Conservation (phyloP, 768 basidiomycete genomes). For the Thelephora ganbajun region DNA sequence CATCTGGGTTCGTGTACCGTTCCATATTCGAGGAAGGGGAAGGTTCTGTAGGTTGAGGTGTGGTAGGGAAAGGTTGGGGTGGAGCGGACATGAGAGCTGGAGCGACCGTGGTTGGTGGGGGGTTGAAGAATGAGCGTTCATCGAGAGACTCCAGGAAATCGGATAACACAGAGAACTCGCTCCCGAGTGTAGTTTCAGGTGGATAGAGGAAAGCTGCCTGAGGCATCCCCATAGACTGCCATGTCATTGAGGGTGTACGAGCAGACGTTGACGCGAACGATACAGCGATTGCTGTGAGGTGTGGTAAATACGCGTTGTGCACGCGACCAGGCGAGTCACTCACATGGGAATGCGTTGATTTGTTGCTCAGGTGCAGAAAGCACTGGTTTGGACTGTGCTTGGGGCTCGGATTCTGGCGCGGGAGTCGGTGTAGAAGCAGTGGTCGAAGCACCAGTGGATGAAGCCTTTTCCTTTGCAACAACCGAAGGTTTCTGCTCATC, state of each 20-base stretch:
- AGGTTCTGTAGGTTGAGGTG: not conserved
- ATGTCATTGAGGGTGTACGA: not conserved
- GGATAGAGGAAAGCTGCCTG: constrained; percentile 50
- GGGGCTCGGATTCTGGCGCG: constrained; percentile 11
- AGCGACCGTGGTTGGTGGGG: constrained; percentile 30
- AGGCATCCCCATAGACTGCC: constrained; percentile 20
- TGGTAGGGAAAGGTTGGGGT: constrained; percentile 10
- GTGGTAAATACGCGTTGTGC: too few species aligned
- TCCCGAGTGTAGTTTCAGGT: constrained; percentile 53
- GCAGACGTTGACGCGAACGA: constrained; percentile 4
- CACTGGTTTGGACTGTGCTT: constrained; percentile 3
- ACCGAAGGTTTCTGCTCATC: constrained; percentile 52
- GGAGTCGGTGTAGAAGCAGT: constrained; percentile 16
- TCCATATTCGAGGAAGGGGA: not conserved
- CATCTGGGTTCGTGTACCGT: constrained; percentile 9
- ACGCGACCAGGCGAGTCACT: too few species aligned
- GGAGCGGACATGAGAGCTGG: constrained; percentile 29
- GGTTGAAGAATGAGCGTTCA: constrained; percentile 67
- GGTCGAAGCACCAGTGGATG: constrained; percentile 17
- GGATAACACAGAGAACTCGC: constrained; percentile 75
- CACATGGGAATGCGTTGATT: too few species aligned
- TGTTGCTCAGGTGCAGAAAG: not conserved
- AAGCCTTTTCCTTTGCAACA: constrained; percentile 26
- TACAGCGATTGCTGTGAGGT: not conserved
- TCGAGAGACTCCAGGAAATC: constrained; percentile 85